phyloP scores from a whole-genome alignment of 352 stramenopile species.

The Phytophthora niederhauseri region DNA sequence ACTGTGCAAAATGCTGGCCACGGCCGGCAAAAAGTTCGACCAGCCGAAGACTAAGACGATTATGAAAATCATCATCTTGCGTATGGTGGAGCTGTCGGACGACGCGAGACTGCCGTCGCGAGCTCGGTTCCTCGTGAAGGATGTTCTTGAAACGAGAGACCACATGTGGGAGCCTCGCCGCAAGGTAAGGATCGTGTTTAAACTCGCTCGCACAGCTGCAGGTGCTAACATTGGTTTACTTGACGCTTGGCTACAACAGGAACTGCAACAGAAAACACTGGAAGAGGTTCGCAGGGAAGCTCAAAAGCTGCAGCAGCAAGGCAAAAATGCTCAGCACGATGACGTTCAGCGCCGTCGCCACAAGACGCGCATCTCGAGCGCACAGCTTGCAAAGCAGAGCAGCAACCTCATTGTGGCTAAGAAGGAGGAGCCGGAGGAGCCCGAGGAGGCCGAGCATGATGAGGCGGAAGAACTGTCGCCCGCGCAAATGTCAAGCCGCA shows the following conservation, averaged over 20 bases:
- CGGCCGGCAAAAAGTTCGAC: conserved; percentile 89
- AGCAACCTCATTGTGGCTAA: conserved; percentile 77
- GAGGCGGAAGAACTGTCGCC: conserved; percentile 36
- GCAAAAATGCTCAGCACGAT: conserved; percentile 90
- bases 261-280: conserved; percentile 89
- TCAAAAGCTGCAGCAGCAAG: conserved; percentile 81
- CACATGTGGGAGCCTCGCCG: conserved; percentile 88
- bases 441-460: conserved; percentile 25
- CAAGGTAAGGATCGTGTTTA: conserved; percentile 41
- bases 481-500: conserved; percentile 64
- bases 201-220: no score
- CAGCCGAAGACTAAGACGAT: conserved; percentile 73
- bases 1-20: conserved; percentile 87
- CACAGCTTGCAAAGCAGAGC: conserved; percentile 79
- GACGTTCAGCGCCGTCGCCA: conserved; percentile 72
- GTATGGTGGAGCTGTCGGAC: conserved; percentile 84
- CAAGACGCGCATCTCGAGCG: conserved; percentile 81
- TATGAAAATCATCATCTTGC: conserved; percentile 89
- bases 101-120: conserved; percentile 75
- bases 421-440: conserved; percentile 43
- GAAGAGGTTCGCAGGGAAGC: conserved; percentile 85
- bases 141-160: conserved; percentile 85
- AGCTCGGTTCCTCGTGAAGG: conserved; percentile 82
- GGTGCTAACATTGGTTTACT: not conserved
- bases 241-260: conserved; percentile 29